Base-by-base conservation (phyloP, 345 rosid species). In the Salix suchowensis region DNA sequence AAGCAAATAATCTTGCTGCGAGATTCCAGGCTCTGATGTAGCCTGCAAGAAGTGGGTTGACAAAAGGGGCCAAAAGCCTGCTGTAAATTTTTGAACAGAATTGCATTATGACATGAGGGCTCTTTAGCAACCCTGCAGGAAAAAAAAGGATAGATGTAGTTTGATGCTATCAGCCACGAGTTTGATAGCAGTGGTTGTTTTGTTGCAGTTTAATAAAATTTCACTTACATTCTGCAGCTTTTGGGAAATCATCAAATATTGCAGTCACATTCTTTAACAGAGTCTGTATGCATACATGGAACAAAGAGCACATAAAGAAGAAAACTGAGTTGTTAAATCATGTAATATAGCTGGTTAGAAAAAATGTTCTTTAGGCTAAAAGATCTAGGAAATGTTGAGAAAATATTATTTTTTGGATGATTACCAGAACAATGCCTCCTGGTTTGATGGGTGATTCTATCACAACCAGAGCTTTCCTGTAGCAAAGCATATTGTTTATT, bases 361-460 rank as follows among this genome's bases (percentile, higher is more conserved):
- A 67, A 37, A 52, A 21, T 12, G 24, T 11, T 26, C 4, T 1
- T 36, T 67, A 42, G n/a, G 8, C 26, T 36, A 13, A 10, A 21
- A 58, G 54, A 30, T 26, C 28, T 66, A 16, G 44, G 7, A 21
- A 40, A 19, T 21, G 40, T 19, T 54, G 7, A 36, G 39, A 21
- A 5, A 10, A 26, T 36, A n/a, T n/a, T 19, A 13, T 19, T 13
- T 23, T 72, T 23, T 72, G 58, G 21, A 1, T 62, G 30, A 65
- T 88, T 87, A 92, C 98, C 96, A 94, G 83, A 74, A 81, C 88
- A 8, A 87, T 69, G 78, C 88, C 88, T 83, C 97, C 96, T 42
- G 92, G 94, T 86, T 94, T 94, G 81, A 92, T 82, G 11, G 96
- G 96, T 39, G 96, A 92, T 76, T 91, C 96, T 7, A 79, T 89